These are phyloP conservation scores for Phlegmacium glaucopus DNA, from an alignment of 768 basidiomycete species.

Conservation along the genomic window DNA sequence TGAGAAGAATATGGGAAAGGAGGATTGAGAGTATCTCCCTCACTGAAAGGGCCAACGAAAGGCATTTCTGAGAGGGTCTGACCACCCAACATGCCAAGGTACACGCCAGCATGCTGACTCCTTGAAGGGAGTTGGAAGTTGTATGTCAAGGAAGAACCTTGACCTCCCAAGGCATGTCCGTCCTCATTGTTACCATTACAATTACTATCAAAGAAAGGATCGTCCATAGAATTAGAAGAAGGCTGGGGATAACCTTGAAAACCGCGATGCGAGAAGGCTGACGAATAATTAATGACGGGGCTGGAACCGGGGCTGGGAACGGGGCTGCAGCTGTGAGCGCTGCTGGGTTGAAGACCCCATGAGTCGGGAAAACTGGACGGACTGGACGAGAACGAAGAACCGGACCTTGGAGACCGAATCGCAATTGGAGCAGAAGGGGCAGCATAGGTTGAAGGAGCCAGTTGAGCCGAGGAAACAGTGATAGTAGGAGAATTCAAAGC, in stretches of 20 bases:
- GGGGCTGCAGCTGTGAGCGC: slow-evolving; percentile 9
- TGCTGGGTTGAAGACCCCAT: slow-evolving; percentile 10
- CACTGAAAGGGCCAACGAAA: slow-evolving; percentile 17
- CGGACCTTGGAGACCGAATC: slow-evolving; percentile 9
- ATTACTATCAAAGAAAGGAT: neutral
- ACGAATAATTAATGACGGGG: slow-evolving; percentile 5
- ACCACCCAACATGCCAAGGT: slow-evolving; percentile 38
- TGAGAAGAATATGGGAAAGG: neutral
- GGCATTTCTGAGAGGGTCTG: slow-evolving; percentile 37
- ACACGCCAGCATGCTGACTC: slow-evolving; percentile 25
- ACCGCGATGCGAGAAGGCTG: slow-evolving; percentile 1
- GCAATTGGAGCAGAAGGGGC: slow-evolving; percentile 11
- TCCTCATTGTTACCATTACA: neutral
- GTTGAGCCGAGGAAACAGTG: neutral
- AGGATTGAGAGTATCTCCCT: slow-evolving; percentile 6
- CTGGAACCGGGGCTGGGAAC: slow-evolving; percentile 13
- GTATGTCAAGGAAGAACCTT: slow-evolving; percentile 2
- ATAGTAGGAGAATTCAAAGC: slow-evolving; percentile 10
- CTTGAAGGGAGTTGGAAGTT: neutral
- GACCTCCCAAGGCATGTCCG: slow-evolving; percentile 4
- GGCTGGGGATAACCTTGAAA: slow-evolving; percentile 9
- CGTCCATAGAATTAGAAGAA: neutral
- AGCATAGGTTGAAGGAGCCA: slow-evolving; percentile 1
- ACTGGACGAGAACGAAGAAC: slow-evolving; percentile 17
- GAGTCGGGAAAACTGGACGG: slow-evolving; percentile 15